Conservation (phyloP, 345 rosid species). For the Raphanus raphanistrum region DNA sequence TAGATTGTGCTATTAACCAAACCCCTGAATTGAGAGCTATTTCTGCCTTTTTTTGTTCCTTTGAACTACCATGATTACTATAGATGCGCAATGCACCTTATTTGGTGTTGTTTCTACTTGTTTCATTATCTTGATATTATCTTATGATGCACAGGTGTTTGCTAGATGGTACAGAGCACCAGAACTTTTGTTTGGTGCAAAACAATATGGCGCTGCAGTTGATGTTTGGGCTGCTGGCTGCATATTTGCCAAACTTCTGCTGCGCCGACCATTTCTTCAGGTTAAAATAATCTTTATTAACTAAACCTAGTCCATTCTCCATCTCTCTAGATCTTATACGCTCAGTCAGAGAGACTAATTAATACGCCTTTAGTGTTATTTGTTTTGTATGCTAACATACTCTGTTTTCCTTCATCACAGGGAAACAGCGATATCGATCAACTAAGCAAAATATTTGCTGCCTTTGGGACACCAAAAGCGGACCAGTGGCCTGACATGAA, state of each 20-base stretch:
- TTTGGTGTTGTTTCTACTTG: neutral
- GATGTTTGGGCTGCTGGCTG: neutral
- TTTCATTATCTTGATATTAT: neutral
- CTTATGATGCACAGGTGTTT: neutral
- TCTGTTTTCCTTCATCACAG: neutral
- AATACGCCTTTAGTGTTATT: neutral
- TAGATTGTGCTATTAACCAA: neutral
- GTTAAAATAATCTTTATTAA: neutral
- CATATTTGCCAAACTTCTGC: neutral
- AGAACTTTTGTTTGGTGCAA: neutral
- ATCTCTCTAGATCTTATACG: neutral
- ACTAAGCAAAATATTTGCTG: neutral
- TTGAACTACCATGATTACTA: neutral
- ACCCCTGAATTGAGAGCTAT: too few relatives aligned
- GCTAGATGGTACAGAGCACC: neutral
- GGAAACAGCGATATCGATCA: neutral
- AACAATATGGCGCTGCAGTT: neutral
- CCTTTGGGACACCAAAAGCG: neutral
- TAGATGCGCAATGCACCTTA: neutral
- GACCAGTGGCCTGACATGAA: neutral
- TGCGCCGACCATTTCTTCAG: neutral
- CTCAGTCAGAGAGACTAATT: neutral
- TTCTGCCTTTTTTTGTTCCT: neutral
- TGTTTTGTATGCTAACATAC: neutral
- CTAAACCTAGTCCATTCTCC: too few relatives aligned